Evolutionary conservation across 129 eudicot species (phyloP).

Genomic region (Artemisia argyi): DNA sequence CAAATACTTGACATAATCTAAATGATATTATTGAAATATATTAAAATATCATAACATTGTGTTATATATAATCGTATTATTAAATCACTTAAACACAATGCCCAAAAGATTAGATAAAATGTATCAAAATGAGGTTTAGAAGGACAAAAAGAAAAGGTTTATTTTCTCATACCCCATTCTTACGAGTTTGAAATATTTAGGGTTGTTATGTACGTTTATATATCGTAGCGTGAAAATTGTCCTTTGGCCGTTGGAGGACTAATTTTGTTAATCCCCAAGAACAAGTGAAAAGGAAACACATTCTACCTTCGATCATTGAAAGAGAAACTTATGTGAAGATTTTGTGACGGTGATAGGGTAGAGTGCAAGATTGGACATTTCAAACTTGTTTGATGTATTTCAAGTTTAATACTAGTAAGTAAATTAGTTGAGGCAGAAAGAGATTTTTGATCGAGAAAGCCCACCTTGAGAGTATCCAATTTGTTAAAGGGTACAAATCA

Average conservation of each 20-base stretch:
- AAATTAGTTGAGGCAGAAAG: constrained; percentile 15
- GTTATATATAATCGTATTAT: too few species aligned
- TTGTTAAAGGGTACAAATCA: neutral
- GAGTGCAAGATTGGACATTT: constrained; percentile 39
- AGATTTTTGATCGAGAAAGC: constrained; percentile 29
- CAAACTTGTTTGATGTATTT: constrained; percentile 25
- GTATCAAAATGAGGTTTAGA: neutral
- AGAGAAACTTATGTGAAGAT: constrained; percentile 26
- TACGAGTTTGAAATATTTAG: too few species aligned
- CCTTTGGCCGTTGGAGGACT: neutral
- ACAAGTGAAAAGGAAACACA: constrained; percentile 5
- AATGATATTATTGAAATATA: too few species aligned
- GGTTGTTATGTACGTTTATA: too few species aligned
- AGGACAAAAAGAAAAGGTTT: too few species aligned
- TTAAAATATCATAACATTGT: too few species aligned
- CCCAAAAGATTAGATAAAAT: neutral
- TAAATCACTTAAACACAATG: neutral
- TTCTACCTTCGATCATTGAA: constrained; percentile 10
- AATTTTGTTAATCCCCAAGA: constrained; percentile 1
- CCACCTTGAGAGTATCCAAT: constrained; percentile 19
- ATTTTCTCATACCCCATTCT: too few species aligned
- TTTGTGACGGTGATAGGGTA: constrained; percentile 37
- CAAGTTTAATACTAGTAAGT: neutral
- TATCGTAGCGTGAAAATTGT: too few species aligned
- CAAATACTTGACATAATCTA: too few species aligned